Evolutionary conservation across 139 green algal genomes (phyloP), one percentile per base, ranked within the genome.

Genomic region (Edaphochlamys debaryana): DNA sequence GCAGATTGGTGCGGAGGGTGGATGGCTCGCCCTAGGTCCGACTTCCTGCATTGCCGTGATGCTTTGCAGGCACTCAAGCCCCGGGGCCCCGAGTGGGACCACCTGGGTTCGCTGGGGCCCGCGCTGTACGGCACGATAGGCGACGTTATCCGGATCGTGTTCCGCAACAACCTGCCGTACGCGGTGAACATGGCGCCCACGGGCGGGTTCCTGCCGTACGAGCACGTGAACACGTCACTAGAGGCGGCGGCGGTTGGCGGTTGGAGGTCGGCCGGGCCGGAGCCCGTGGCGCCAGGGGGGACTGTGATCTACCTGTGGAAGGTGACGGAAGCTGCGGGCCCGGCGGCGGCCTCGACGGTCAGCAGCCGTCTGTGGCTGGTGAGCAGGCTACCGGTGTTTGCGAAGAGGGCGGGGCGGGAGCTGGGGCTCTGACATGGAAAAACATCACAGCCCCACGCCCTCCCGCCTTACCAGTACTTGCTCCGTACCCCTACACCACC

Each of bases 51-150:
- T 54, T 54, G 45, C 45, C 45, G 11, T 54, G 45, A 9, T 9
- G 45, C 45, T 13, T 13, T 54, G 11, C 45, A 54, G 45, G 75
- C 54, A 6, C 54, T 63, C 54, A 63, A 63, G 54, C 54, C 54
- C 6, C 54, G 54, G 5, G 15, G 6, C 15, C 54, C 54, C 54
- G 54, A 29, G 22, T 63, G 54, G 54, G 22, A 25, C 19, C 54
- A 63, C 54, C 54, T 63, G 19, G 54, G 54, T 36, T 40, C 91
- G 8, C 58, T 94, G 68, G 87, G 90, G 37, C 87, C 90, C 27
- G 50, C 82, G 2, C 67, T 93, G 15, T 74, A 87, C 66, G 90
- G 83, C 8, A 84, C 87, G 72, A 88, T 90, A 4, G 90, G 90
- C 34, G 79, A 91, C 86, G 85, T 68, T 0, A 62, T 93, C 32